Evolutionary conservation across 2,329 filamentous ascomycete genomes (phyloP).

Genomic region (Pseudogymnoascus sp.): DNA sequence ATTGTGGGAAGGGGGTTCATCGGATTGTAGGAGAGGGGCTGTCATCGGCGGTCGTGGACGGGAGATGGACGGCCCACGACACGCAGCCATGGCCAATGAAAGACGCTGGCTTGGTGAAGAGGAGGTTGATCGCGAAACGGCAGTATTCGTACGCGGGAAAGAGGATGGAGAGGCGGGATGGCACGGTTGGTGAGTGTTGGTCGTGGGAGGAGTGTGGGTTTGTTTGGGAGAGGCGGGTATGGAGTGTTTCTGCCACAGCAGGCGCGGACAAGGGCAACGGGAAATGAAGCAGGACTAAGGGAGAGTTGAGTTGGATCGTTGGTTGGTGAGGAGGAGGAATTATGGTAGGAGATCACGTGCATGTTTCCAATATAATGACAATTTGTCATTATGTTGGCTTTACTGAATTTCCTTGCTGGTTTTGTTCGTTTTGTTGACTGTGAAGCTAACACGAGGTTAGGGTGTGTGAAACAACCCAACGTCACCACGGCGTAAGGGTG

Average conservation of each 20-base stretch:
- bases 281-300: conserved; percentile 1
- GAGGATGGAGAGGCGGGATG: background rate
- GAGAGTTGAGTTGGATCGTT: background rate
- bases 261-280: background rate
- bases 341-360: background rate
- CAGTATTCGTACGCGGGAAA: background rate
- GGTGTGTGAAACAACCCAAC: background rate
- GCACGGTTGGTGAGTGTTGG: background rate
- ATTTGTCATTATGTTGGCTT: no score
- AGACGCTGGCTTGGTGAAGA: background rate
- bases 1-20: background rate
- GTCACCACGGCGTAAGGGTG: no score
- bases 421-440: background rate
- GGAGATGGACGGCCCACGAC: background rate
- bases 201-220: background rate
- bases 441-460: background rate
- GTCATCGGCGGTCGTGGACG: background rate
- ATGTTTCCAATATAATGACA: no score
- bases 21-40: background rate
- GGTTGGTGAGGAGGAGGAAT: background rate
- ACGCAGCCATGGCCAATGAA: background rate
- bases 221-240: background rate
- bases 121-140: background rate
- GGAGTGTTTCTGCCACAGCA: background rate
- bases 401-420: background rate